phyloP scores from a whole-genome alignment of 2,329 filamentous ascomycete species.

The Ascochyta koolunga region DNA sequence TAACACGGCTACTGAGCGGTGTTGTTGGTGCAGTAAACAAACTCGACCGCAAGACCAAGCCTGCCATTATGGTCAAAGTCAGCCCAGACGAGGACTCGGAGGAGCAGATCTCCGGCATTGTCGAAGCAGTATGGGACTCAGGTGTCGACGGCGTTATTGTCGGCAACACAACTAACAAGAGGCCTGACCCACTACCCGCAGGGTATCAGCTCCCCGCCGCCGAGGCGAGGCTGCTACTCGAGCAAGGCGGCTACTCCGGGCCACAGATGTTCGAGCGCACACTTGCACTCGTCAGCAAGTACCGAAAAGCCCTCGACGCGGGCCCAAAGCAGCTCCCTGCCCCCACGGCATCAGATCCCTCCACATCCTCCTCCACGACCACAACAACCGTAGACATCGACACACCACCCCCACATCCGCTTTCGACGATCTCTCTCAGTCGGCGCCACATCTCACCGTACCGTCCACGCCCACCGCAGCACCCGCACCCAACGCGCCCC shows the following conservation, averaged over 20 bases:
- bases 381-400: conserved; percentile 29
- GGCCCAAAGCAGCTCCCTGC: conserved; percentile 43
- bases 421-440: conserved; percentile 38
- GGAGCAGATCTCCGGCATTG: conserved; percentile 84
- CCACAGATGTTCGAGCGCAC: conserved; percentile 87
- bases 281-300: conserved; percentile 76
- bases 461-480: conserved; percentile 25
- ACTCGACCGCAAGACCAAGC: conserved; percentile 72
- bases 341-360: conserved; percentile 3
- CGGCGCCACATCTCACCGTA: conserved; percentile 34
- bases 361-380: conserved; percentile 15
- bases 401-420: conserved; percentile 30
- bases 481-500: conserved; percentile 38
- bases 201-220: conserved; percentile 67
- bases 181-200: conserved; percentile 71
- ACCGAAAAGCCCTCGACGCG: conserved; percentile 63
- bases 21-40: conserved; percentile 79
- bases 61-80: conserved; percentile 95
- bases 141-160: conserved; percentile 96
- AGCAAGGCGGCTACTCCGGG: conserved; percentile 89
- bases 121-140: conserved; percentile 64
- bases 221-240: conserved; percentile 72
- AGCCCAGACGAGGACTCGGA: conserved; percentile 92
- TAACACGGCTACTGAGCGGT: conserved; percentile 79
- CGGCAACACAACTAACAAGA: conserved; percentile 91